Base-by-base conservation (phyloP, 2,329 filamentous ascomycete genomes). In the Penicillium polonicum region DNA sequence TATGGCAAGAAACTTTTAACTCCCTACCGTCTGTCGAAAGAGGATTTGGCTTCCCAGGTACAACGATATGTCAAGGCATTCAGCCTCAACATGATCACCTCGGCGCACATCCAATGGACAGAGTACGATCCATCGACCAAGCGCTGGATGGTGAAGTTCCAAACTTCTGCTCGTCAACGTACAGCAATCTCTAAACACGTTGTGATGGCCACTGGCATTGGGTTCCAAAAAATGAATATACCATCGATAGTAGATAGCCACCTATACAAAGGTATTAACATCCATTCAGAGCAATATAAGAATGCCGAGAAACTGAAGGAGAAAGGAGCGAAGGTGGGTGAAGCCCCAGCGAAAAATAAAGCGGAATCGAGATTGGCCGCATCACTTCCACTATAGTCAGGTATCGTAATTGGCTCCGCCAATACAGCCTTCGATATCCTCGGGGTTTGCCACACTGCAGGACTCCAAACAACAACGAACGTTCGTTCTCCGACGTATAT, bases 351-450 rank as follows among this genome's bases (percentile, higher is more conserved):
- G 38, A 41, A 21, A 41, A 15, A n/a, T 10, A 38, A 38, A 38
- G 4, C 35, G 0, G 19, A 41, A 41, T 7, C 19, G 5, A 45
- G 25, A n/a, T n/a, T 45, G n/a, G 31, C 10, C 6, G 23, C 2
- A 8, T 15, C 1, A 8, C 7, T 58, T 67, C 10, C 62, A 57
- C 0, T 48, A 56, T 41, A 80, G 63, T 73, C 71, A 9, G 79
- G 74, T 4, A 62, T 81, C 5, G 72, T 81, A 0, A 68, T 82
- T 13, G 79, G 79, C 36, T 76, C 76, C 21, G 80, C 76, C 51
- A 82, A 82, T 60, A 80, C 79, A 0, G 70, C 65, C 0, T 79
- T 81, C 63, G 79, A 81, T 55, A 74, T 81, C 9, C 75, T 78
- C 2, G 73, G 79, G 60, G 78, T 81, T 64, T 79, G 79, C 68